Conservation (phyloP, 1,284 basidiomycete genomes). For the Fomes fomentarius region DNA sequence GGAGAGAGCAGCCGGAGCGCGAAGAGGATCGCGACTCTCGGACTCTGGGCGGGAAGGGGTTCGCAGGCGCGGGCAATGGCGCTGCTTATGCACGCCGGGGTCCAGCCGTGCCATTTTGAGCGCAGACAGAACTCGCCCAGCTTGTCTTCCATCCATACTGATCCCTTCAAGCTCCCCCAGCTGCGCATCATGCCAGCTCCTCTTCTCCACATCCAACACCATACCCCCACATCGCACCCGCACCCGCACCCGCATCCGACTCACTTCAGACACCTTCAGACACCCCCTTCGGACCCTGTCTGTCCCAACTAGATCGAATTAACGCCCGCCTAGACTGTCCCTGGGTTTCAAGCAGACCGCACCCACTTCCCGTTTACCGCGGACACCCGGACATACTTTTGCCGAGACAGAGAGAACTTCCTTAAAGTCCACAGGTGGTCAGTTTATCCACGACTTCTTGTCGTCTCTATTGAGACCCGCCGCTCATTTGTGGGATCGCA, state of each 20-base stretch:
- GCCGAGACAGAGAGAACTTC: neutral
- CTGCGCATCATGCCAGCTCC: neutral
- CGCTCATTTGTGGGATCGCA: conserved; percentile 10
- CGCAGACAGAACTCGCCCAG: neutral
- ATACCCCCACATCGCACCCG: neutral
- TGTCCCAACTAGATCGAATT: neutral
- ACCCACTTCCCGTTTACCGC: neutral
- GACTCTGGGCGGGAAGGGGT: no score
- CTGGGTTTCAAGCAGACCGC: neutral
- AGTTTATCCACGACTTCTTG: neutral
- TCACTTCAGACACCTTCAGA: neutral
- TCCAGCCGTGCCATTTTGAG: no score
- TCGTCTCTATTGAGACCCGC: neutral
- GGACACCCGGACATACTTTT: neutral
- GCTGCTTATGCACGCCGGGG: no score
- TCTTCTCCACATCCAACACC: neutral
- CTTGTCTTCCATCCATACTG: neutral
- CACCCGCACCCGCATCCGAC: neutral
- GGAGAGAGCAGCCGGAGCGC: no score
- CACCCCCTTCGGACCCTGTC: neutral
- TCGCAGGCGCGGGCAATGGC: neutral
- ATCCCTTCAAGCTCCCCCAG: neutral
- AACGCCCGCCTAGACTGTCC: neutral
- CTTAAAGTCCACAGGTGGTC: neutral
- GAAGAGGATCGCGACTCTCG: no score